Conservation (phyloP, 2,329 filamentous ascomycete species). For the Penicillium sp. region DNA sequence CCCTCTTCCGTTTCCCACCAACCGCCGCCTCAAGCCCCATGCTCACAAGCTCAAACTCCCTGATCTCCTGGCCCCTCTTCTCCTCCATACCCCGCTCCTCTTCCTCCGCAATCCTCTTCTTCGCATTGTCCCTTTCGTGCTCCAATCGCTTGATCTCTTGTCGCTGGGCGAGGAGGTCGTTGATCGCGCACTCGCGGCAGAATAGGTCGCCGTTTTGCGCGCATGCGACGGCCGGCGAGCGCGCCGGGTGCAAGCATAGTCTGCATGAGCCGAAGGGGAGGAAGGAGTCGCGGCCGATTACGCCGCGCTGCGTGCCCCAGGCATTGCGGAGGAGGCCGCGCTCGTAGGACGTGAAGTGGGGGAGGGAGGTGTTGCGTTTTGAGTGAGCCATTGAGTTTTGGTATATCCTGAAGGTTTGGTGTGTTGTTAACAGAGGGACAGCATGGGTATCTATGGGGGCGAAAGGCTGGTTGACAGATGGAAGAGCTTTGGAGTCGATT, state of each 20-base stretch:
- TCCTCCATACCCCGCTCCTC: constrained; percentile 69
- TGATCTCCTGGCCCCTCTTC: constrained; percentile 70
- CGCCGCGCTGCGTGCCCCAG: constrained; percentile 83
- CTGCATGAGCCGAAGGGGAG: constrained; percentile 88
- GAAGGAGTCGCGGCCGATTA: constrained; percentile 87
- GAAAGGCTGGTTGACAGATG: not conserved
- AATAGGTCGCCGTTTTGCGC: constrained; percentile 81
- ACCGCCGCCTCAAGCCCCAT: constrained; percentile 60
- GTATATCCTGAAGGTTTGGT: not conserved
- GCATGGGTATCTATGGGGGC: not conserved
- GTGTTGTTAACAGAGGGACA: not conserved
- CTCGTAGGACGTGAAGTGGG: constrained; percentile 94
- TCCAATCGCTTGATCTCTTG: constrained; percentile 87
- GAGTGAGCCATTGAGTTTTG: constrained; percentile 48
- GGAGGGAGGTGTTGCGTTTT: constrained; percentile 88
- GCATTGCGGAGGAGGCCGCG: constrained; percentile 77
- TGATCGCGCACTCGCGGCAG: constrained; percentile 91
- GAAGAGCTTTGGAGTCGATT: not conserved
- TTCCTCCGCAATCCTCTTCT: constrained; percentile 66
- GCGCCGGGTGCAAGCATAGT: constrained; percentile 81
- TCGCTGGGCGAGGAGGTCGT: constrained; percentile 87
- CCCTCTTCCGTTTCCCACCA: constrained; percentile 34
- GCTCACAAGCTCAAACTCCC: constrained; percentile 84
- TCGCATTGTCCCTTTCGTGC: constrained; percentile 65
- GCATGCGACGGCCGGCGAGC: constrained; percentile 86